phyloP scores from a whole-genome alignment of 163 green algal species.

The Chlorella variabilis region DNA sequence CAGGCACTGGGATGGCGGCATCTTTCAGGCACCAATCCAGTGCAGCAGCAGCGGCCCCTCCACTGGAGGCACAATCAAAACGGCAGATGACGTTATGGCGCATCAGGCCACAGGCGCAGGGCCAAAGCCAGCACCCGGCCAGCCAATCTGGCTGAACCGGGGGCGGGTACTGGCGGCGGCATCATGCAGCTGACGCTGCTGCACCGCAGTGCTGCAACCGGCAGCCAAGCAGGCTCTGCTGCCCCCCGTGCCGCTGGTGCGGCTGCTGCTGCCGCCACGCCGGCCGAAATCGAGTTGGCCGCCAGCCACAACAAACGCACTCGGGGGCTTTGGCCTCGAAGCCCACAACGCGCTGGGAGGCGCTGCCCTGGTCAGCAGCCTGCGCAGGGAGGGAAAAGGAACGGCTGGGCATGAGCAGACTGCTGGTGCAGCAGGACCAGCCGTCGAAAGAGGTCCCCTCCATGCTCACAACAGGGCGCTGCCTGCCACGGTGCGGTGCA shows the following conservation, averaged over 20 bases:
- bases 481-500: not conserved
- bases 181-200: constrained; percentile 7
- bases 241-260: not conserved
- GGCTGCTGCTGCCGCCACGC: not conserved
- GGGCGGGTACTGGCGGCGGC: no score
- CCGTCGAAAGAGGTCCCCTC: no score
- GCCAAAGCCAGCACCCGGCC: not conserved
- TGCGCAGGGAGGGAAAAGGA: not conserved
- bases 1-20: no score
- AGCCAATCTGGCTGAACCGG: constrained; percentile 2
- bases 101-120: not conserved
- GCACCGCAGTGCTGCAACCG: not conserved
- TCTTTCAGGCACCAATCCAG: no score
- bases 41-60: no score
- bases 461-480: no score
- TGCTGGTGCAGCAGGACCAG: no score
- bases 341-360: not conserved
- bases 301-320: constrained; percentile 31
- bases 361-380: not conserved
- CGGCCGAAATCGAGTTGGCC: not conserved
- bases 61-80: no score
- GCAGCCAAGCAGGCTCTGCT: not conserved
- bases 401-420: no score
- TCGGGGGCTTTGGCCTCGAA: not conserved
- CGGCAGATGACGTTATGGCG: no score